phyloP scores from a whole-genome alignment of 78 protist genomes.

The Chrysochromulina parva region DNA sequence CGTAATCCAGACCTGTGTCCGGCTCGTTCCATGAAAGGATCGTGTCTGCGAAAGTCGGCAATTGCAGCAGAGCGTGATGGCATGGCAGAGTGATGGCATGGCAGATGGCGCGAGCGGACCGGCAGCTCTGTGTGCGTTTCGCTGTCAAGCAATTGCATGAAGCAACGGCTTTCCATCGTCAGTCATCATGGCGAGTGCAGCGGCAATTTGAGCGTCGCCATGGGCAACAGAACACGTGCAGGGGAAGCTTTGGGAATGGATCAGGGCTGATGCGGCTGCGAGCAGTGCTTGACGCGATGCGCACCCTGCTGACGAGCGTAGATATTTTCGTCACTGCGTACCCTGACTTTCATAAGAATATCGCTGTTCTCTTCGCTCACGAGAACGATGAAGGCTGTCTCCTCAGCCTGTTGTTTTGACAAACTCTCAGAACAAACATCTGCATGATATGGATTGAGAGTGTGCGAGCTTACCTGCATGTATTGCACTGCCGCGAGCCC shows the following conservation, averaged over 20 bases:
- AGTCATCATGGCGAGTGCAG: neutral
- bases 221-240: too few relatives aligned
- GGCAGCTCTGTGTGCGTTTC: neutral
- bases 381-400: neutral
- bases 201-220: too few relatives aligned
- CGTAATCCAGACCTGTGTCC: constrained; percentile 66
- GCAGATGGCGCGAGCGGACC: too few relatives aligned
- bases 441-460: neutral
- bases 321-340: constrained; percentile 34
- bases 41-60: constrained; percentile 38
- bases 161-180: neutral
- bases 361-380: constrained; percentile 3
- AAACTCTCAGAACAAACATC: neutral
- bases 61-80: too few relatives aligned
- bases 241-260: neutral
- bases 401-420: neutral
- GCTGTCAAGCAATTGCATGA: neutral
- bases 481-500: constrained; percentile 25
- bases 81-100: too few relatives aligned
- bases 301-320: constrained; percentile 52
- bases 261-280: neutral
- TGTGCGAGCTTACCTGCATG: neutral
- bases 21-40: constrained; percentile 83
- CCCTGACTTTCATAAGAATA: neutral
- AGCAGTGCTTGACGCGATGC: neutral